Evolutionary conservation across 345 rosid genomes (phyloP), one percentile per base, ranked within the genome.

Genomic region (Syzygium oleosum): DNA sequence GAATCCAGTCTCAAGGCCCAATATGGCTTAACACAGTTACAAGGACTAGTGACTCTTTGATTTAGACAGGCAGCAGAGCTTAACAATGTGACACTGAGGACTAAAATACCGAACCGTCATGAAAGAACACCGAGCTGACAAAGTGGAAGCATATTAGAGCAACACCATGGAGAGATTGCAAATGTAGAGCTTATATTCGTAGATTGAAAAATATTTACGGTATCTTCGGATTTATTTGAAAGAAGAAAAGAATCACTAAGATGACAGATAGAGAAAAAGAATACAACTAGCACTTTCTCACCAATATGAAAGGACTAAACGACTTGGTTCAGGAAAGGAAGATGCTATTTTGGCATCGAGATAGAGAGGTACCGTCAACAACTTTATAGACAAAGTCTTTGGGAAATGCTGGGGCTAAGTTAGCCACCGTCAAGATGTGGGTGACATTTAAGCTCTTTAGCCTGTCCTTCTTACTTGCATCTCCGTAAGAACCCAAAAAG

Each of bases 341-440:
- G 22, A 77, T 22, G 21, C 17, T 54, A 16, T 9, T 31, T 65
- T 8, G 12, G 6, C n/a, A 89, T 86, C 29, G 52, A 53, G 53
- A 49, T 11, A 41, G 21, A 17, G 15, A 12, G 77, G 12, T 88
- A 97, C 98, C 98, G 91, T 88, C 91, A 90, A 97, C 88, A 88
- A 91, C 88, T 91, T 94, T 95, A 85, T 96, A 95, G 5, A 88
- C 93, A 89, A 97, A 96, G 85, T 96, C 97, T 89, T 87, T 86
- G 9, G 95, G 95, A 89, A 91, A 84, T 61, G 92, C 89, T 87
- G 96, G 96, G n/a, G 89, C 21, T 52, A 94, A 90, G 85, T 91
- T 89, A 87, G 98, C 97, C 63, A 97, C 91, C 6, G 97, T 95
- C 90, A 96, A 90, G 34, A 97, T 85, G 89, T 94, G 98, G 29